Percentiles rank a stretch among this genome's conserved stretches.
phyloP scores from a whole-genome alignment of 345 rosid species.

The Dimocarpus longan region DNA sequence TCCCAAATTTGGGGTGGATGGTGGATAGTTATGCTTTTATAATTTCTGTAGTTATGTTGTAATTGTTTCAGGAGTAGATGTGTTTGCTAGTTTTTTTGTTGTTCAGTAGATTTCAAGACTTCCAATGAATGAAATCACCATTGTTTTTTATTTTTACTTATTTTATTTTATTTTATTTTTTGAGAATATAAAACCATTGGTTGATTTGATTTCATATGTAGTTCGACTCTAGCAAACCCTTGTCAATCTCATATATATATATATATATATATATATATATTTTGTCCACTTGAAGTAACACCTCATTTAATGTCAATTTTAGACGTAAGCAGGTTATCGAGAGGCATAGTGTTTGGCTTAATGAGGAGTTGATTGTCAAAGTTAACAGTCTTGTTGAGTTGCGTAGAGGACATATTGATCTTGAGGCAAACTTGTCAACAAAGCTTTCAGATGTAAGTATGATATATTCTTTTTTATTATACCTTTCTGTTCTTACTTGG shows the following conservation, averaged over 20 bases:
- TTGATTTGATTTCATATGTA: no score
- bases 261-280: background rate
- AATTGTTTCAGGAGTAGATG: no score
- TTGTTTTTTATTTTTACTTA: no score
- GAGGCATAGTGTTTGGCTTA: conserved; percentile 92
- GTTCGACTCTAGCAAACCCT: no score
- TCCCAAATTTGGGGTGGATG: background rate
- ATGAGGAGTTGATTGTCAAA: conserved; percentile 82
- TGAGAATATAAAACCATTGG: background rate
- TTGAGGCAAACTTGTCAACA: conserved; percentile 77
- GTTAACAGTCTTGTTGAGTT: conserved; percentile 59
- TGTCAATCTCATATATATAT: no score
- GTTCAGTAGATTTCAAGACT: background rate
- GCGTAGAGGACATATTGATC: conserved; percentile 65
- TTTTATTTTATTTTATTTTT: background rate
- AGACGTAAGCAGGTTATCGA: conserved; percentile 64
- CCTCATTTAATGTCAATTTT: conserved; percentile 15
- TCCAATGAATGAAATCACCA: background rate
- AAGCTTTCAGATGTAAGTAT: no score
- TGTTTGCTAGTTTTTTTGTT: conserved; percentile 1
- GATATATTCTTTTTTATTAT: no score
- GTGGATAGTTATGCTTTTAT: background rate
- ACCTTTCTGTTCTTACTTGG: no score
- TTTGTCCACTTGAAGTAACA: background rate
- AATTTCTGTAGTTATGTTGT: background rate